Base-by-base conservation (phyloP, 1,284 basidiomycete species). In the Gymnopus androsaceus region DNA sequence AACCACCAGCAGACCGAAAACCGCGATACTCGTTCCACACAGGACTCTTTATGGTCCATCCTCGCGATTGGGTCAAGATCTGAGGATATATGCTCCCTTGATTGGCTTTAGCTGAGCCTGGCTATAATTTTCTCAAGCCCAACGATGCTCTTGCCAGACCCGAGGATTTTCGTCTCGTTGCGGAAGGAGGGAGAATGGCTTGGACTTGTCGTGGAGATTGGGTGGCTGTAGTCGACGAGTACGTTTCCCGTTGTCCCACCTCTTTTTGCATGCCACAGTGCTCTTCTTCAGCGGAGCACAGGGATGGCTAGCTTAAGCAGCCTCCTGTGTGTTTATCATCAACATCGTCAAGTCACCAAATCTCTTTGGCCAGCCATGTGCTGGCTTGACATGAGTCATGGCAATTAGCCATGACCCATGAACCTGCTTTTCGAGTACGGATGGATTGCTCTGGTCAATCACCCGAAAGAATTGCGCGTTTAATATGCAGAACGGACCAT, bases 11-110 rank as follows among this genome's bases (percentile, higher is more conserved):
- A 78, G 74, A 71, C 68, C 67, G 67, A 82, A 82, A 70, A 80
- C 78, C 73, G 71, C 80, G 74, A 78, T 60, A 76, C 79, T 82
- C 76, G 74, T 66, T 61, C 69, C 80, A 65, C 58, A 80, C 77
- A 72, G 67, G 67, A 67, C 65, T 47, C 19, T 37, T 36, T 15
- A 14, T 19, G 19, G 21, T 38, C 71, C 69, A 68, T 60, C 64
- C 30, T 78, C 62, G 70, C 75, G 78, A 81, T 79, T 77, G 79
- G 81, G 79, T 73, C 72, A 83, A 81, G 81, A 79, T 83, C 81
- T 82, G 81, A 82, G 79, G 66, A 72, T n/a, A n/a, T 61, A 73
- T 68, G 76, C 78, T 74, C 70, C 74, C 73, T 74, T 56, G 74
- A 78, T 74, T 63, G 79, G 68, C 76, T 75, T 77, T 80, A 69